These are phyloP conservation scores for Acanthamoeba culbertsoni DNA, from an alignment of 208 protist species.

Conservation along the genomic window DNA sequence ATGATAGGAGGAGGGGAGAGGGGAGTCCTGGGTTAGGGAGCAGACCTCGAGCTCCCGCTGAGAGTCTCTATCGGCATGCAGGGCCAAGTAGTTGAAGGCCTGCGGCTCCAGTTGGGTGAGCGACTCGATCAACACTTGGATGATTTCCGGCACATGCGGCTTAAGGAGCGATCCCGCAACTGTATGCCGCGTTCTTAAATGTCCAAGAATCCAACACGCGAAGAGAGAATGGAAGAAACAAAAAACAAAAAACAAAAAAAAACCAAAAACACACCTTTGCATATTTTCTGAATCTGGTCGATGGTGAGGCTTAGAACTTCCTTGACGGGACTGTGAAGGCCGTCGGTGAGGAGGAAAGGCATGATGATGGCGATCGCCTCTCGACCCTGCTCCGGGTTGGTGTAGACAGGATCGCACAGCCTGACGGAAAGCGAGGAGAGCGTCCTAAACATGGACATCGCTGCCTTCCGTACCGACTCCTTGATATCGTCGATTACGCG, in stretches of 20 bases:
- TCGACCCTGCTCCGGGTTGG: constrained; percentile 25
- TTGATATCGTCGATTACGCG: constrained; percentile 62
- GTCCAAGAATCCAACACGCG: constrained; percentile 42
- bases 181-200: no score
- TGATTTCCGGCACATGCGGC: constrained; percentile 66
- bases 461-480: constrained; percentile 70
- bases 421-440: constrained; percentile 63
- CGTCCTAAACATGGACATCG: constrained; percentile 62
- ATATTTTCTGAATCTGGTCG: constrained; percentile 46
- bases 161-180: constrained; percentile 57
- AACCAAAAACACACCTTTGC: constrained; percentile 34
- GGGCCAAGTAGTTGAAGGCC: constrained; percentile 69
- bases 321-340: constrained; percentile 45
- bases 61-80: constrained; percentile 68
- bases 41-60: constrained; percentile 64
- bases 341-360: constrained; percentile 55
- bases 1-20: background rate
- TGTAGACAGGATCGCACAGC: constrained; percentile 69
- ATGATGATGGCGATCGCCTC: constrained; percentile 54
- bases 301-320: constrained; percentile 17
- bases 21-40: background rate
- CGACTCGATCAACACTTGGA: constrained; percentile 61
- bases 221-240: constrained; percentile 24
- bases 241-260: constrained; percentile 5
- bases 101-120: constrained; percentile 68